Evolutionary conservation across 768 basidiomycete species (phyloP).

Genomic region (Russula sp.): DNA sequence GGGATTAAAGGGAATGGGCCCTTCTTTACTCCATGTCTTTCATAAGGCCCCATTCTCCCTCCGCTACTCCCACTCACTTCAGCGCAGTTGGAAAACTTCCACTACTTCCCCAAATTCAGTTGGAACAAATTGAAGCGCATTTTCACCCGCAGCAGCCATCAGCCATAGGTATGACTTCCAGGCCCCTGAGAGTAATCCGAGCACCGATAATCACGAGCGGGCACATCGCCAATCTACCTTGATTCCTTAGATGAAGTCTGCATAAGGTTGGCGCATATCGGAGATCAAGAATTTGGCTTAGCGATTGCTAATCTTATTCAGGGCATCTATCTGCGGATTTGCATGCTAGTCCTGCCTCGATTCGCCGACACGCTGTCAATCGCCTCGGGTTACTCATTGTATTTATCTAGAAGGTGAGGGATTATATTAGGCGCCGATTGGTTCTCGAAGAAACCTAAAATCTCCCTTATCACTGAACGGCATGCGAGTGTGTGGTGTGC

Average conservation of each 20-base stretch:
- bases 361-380: no score
- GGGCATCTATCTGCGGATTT: neutral
- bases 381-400: neutral
- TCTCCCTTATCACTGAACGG: neutral
- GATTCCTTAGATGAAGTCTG: neutral
- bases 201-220: constrained; percentile 1
- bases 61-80: no score
- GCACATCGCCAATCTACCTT: neutral
- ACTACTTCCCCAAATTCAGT: no score
- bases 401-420: neutral
- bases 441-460: neutral
- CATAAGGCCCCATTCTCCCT: no score
- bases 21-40: no score
- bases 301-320: constrained; percentile 12
- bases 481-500: no score
- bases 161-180: no score
- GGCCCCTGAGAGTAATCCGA: neutral
- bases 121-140: no score
- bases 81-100: no score
- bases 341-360: no score
- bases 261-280: constrained; percentile 6
- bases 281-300: neutral
- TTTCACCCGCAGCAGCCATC: no score
- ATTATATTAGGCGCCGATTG: neutral
- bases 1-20: no score